Conservation (phyloP, 495 filamentous ascomycete species). For the Massariosphaeria phaeospora region DNA sequence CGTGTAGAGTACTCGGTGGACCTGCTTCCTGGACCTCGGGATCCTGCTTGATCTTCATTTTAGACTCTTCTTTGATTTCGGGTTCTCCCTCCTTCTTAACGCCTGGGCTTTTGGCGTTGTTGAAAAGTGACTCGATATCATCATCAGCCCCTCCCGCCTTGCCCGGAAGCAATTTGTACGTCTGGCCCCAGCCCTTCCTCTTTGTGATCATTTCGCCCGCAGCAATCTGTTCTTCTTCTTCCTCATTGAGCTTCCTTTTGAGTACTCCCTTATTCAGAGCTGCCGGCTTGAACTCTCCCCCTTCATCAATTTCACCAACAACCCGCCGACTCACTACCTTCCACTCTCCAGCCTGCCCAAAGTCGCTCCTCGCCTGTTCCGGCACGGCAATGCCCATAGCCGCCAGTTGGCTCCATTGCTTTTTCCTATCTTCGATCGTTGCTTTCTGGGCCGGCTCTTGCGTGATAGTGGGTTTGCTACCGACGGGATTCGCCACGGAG, state of each 20-base stretch:
- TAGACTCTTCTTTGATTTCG: slow-evolving; percentile 35
- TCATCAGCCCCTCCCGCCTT: slow-evolving; percentile 44
- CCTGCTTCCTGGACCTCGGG: slow-evolving; percentile 15
- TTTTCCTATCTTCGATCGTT: slow-evolving; percentile 67
- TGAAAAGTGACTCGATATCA: slow-evolving; percentile 68
- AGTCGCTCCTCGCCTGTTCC: slow-evolving; percentile 66
- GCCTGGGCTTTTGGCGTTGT: slow-evolving; percentile 35
- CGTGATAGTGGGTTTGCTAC: slow-evolving; percentile 12
- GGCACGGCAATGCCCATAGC: slow-evolving; percentile 84
- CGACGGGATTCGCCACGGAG: slow-evolving; percentile 16
- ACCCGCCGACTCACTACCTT: slow-evolving; percentile 58
- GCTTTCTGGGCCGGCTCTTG: slow-evolving; percentile 38
- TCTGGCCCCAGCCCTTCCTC: slow-evolving; percentile 71
- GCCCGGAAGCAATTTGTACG: slow-evolving; percentile 60
- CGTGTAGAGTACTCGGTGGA: background rate
- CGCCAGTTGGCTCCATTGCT: slow-evolving; percentile 78
- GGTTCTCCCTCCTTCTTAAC: slow-evolving; percentile 40
- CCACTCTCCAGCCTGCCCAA: slow-evolving; percentile 93
- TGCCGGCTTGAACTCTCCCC: slow-evolving; percentile 45
- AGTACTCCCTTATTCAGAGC: slow-evolving; percentile 52
- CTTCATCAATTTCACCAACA: slow-evolving; percentile 28
- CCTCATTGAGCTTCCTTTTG: slow-evolving; percentile 61
- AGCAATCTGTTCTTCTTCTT: slow-evolving; percentile 61
- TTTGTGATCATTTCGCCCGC: slow-evolving; percentile 54
- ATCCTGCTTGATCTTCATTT: too few species aligned